Conservation (phyloP, 129 eudicot species). For the Cynara cardunculus region DNA sequence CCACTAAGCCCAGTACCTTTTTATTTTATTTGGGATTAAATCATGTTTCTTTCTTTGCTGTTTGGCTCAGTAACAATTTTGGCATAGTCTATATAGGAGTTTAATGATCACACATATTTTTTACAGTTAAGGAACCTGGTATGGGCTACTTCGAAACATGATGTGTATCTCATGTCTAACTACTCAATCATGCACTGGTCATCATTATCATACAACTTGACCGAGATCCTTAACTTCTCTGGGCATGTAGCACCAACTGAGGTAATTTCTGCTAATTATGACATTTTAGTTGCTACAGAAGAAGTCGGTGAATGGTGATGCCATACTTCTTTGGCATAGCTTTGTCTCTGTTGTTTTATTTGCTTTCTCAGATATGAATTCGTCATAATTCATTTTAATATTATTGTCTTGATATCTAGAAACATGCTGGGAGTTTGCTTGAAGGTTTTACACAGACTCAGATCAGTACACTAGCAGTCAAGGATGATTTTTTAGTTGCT, state of each 20-base stretch:
- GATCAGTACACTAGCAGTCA: constrained; percentile 81
- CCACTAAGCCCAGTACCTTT: too few species aligned
- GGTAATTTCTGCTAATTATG: constrained; percentile 29
- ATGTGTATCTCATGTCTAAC: constrained; percentile 81
- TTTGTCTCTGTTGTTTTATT: not conserved
- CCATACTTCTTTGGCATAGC: not conserved
- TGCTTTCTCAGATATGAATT: not conserved
- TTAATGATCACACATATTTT: not conserved
- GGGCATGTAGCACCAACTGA: constrained; percentile 84
- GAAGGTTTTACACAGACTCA: constrained; percentile 93
- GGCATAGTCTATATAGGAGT: not conserved
- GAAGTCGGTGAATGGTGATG: not conserved
- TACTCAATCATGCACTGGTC: constrained; percentile 80
- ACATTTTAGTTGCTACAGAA: not conserved
- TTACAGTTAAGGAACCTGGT: constrained; percentile 85
- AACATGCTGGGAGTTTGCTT: constrained; percentile 69
- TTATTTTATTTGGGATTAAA: not conserved
- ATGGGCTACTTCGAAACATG: constrained; percentile 96
- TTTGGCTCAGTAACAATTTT: not conserved
- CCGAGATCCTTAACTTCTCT: constrained; percentile 72
- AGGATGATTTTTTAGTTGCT: constrained; percentile 68
- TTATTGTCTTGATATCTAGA: constrained; percentile 32
- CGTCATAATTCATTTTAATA: not conserved
- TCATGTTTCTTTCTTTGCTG: not conserved
- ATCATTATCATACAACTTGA: constrained; percentile 45